phyloP scores from a whole-genome alignment of 371 early-diverging fungal genomes.

The Haplosporangium sp. region DNA sequence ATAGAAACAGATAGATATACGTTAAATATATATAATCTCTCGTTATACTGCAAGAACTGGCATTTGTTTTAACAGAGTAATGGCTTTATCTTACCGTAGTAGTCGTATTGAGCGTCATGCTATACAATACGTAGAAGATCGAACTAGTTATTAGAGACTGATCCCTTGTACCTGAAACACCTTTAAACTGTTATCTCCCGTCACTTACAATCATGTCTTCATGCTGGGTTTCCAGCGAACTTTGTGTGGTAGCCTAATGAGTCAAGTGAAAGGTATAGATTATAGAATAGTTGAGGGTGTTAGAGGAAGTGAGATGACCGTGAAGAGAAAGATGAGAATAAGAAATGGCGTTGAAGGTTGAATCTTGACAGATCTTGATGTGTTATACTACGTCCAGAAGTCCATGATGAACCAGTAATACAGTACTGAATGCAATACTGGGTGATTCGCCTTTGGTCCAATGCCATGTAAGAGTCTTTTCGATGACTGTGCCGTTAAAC shows the following conservation, averaged over 20 bases:
- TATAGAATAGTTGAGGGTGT: neutral
- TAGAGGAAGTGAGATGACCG: neutral
- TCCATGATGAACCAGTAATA: too few species aligned
- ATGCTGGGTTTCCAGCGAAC: constrained; percentile 91
- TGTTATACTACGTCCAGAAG: too few species aligned
- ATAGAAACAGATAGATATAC: neutral
- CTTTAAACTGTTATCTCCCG: neutral
- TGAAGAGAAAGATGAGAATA: neutral
- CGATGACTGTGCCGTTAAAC: neutral
- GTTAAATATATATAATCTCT: neutral
- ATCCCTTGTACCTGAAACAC: neutral
- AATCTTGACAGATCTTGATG: neutral
- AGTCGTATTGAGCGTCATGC: constrained; percentile 99
- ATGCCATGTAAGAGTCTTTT: neutral
- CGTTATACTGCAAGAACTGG: neutral
- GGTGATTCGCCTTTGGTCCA: neutral
- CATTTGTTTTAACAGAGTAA: neutral
- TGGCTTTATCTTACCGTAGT: constrained; percentile 74
- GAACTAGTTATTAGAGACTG: neutral
- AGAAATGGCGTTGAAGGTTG: neutral
- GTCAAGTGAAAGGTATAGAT: neutral
- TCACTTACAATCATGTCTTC: constrained; percentile 91
- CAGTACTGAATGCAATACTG: too few species aligned
- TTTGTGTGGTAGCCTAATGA: constrained; percentile 55
- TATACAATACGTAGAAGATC: constrained; percentile 34